Evolutionary conservation across 306 rosid species (phyloP).

Genomic region (Gillenia trifoliata): DNA sequence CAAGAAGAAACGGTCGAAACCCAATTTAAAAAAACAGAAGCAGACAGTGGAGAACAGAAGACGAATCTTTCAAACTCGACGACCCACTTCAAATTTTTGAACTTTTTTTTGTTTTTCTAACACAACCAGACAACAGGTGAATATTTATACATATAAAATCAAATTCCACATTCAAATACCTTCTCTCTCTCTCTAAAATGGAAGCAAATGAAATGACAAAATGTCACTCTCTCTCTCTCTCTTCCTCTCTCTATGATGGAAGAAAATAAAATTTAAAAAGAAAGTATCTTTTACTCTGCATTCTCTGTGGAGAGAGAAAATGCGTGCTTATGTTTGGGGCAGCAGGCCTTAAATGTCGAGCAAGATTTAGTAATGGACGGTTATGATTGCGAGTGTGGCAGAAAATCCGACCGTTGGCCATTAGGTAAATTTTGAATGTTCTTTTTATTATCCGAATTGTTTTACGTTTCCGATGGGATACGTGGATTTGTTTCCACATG

Average conservation of each 20-base stretch:
- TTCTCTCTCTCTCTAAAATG: conserved; percentile 14
- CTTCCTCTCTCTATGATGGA: conserved; percentile 13
- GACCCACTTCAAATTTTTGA: conserved; percentile 12
- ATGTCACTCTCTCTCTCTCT: conserved; percentile 30
- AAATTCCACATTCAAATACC: conserved; percentile 66
- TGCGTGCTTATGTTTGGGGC: background rate
- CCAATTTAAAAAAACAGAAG: background rate
- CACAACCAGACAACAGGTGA: conserved; percentile 26
- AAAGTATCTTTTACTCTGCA: conserved; percentile 20
- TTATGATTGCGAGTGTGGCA: conserved; percentile 17
- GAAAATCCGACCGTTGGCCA: conserved; percentile 66
- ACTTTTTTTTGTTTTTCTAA: background rate
- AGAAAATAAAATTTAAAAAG: background rate
- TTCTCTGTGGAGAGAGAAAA: conserved; percentile 1
- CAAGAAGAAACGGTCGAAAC: conserved; percentile 26
- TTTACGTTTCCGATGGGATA: conserved; percentile 29
- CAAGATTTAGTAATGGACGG: conserved; percentile 41
- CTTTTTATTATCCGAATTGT: conserved; percentile 13
- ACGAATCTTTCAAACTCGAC: conserved; percentile 25
- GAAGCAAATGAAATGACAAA: conserved; percentile 36
- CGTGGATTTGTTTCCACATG: conserved; percentile 43
- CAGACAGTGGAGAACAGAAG: conserved; percentile 1
- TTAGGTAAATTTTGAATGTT: conserved; percentile 51
- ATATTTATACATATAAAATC: conserved; percentile 15
- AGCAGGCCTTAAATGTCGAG: conserved; percentile 29